phyloP scores from a whole-genome alignment of 768 basidiomycete genomes.

The Mycena floridula region DNA sequence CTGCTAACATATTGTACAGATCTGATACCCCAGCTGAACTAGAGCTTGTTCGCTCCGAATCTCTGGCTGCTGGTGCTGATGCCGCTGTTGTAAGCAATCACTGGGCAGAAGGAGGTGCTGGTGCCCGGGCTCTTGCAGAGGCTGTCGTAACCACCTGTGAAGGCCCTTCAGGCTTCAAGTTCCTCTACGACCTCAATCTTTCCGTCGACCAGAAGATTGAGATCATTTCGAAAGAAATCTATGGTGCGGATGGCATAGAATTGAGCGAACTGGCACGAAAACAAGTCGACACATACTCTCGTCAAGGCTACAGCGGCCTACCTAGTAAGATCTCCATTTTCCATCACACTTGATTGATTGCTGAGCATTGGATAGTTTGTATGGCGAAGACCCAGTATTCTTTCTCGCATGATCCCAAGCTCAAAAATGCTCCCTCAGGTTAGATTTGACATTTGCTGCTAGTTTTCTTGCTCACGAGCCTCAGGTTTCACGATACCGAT shows the following conservation, averaged over 20 bases:
- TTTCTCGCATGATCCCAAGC: slow-evolving; percentile 89
- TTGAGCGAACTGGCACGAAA: slow-evolving; percentile 78
- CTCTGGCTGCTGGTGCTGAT: slow-evolving; percentile 85
- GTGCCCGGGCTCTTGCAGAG: slow-evolving; percentile 85
- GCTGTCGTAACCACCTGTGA: slow-evolving; percentile 88
- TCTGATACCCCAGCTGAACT: slow-evolving; percentile 90
- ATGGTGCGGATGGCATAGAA: slow-evolving; percentile 88
- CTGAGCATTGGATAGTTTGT: slow-evolving; percentile 53
- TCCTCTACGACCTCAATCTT: slow-evolving; percentile 83
- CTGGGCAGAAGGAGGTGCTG: slow-evolving; percentile 94
- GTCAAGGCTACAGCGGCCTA: slow-evolving; percentile 75
- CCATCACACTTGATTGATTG: not conserved
- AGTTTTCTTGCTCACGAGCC: not conserved
- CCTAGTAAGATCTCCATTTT: slow-evolving; percentile 52
- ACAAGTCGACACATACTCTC: slow-evolving; percentile 88
- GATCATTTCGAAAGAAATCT: slow-evolving; percentile 85
- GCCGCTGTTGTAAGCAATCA: slow-evolving; percentile 94
- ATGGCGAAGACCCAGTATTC: slow-evolving; percentile 99
- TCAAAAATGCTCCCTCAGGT: slow-evolving; percentile 87
- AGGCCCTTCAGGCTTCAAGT: slow-evolving; percentile 78
- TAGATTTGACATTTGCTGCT: slow-evolving; percentile 9
- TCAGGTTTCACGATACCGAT: slow-evolving; percentile 91
- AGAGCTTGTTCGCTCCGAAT: slow-evolving; percentile 71
- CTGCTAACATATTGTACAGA: slow-evolving; percentile 30
- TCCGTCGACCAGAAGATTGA: slow-evolving; percentile 86